These are phyloP conservation scores for Paramecium sonneborni DNA, from an alignment of 73 alveolate species.

Conservation along the genomic window DNA sequence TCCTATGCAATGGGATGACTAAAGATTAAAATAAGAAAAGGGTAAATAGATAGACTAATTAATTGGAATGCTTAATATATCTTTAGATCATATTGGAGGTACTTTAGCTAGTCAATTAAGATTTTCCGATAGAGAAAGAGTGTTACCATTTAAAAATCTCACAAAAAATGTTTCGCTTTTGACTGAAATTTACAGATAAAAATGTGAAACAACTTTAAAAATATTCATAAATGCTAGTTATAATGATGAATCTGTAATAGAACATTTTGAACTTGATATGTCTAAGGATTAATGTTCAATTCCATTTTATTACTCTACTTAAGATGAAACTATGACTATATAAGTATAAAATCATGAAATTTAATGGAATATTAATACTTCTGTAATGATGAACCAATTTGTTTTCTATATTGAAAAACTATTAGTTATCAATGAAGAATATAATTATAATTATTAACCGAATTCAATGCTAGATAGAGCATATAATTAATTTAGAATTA, in stretches of 20 bases:
- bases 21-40: conserved; percentile 9
- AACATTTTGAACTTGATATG: background rate
- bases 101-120: background rate
- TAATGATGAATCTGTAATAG: background rate
- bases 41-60: background rate
- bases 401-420: background rate
- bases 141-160: background rate
- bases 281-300: background rate
- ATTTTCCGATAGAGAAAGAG: conserved; percentile 31
- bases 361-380: background rate
- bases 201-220: background rate
- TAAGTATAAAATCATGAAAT: background rate
- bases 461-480: background rate
- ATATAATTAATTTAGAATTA: conserved; percentile 22
- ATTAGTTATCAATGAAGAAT: conserved; percentile 40
- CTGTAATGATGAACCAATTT: background rate
- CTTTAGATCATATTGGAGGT: conserved; percentile 22
- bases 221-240: background rate
- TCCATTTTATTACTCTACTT: background rate
- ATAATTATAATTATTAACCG: background rate
- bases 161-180: background rate
- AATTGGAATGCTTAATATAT: conserved; percentile 16
- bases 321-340: background rate
- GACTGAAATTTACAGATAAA: conserved; percentile 29
- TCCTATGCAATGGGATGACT: conserved; percentile 39